Base-by-base conservation (phyloP, 179 eudicot genomes). In the Pouteria campechiana region DNA sequence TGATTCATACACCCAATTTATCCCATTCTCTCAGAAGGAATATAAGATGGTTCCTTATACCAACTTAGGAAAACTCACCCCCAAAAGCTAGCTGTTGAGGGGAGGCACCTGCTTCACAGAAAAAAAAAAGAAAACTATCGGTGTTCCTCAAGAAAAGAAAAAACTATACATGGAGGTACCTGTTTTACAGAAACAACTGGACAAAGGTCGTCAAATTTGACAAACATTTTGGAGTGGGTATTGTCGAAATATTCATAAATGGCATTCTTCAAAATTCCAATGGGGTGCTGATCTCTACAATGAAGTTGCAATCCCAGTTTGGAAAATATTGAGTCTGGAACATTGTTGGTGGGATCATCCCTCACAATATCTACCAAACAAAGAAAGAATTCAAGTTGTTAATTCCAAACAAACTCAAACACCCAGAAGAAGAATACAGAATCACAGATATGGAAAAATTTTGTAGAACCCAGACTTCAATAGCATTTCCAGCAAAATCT, bases 281-380 rank as follows among this genome's bases (percentile, higher is more conserved):
- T 65, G 2, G 96, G 96, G 56, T 86, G 96, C 16, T 69, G 74
- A 42, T 73, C 83, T 55, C 81, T 69, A 63, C 68, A 70, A 46
- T 92, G 96, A 46, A 87, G 80, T 46, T 92, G 99, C 88, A 92
- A 61, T 45, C 99, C 94, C 58, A 92, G 76, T 65, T 87, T 92
- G 10, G 79, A 21, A 57, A 76, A 87, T 35, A 87, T 83, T 4
- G 83, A 6, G 57, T 83, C 92, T 0, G 96, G 96, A 54, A 87
- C 74, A 68, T 87, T 87, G 75, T 83, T 83, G 18, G 96, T 72
- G 10, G 96, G 94, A 57, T 83, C 81, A 65, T 87, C 81, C 54
- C 70, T 76, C 33, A 87, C 90, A 30, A 87, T 74, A 64, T 87
- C 96, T 87, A 57, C 60, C 72, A 20, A 51, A 31, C 37, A 48